Base-by-base conservation (phyloP, 2,329 filamentous ascomycete species). In the Fusarium sp. region DNA sequence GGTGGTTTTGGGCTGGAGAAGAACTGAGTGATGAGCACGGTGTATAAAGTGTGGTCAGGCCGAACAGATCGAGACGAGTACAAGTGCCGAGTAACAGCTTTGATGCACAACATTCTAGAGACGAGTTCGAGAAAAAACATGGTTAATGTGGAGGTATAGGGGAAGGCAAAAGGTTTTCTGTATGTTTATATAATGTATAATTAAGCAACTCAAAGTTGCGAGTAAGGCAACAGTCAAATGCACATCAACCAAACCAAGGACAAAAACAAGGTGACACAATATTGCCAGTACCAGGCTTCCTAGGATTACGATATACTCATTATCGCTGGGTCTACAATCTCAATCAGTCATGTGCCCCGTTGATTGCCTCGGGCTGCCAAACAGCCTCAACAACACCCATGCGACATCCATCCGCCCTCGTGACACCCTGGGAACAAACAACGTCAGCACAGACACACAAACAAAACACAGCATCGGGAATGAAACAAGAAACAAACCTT, bases 331-430 rank as follows among this genome's bases (percentile, higher is more conserved):
- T 52, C 47, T 52, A 52, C 27, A 52, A 20, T n/a, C 27, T 54
- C 50, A 20, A 13, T 54, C 18, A 33, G 50, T 33, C 27, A 54
- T 31, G 50, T 7, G 27, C 50, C 27, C 50, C 50, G 27, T 54
- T 54, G 27, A 54, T 31, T 11, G 71, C 75, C 20, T 78, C 68
- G 13, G 80, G 83, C 58, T 82, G 78, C 86, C 86, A 88, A 20
- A 87, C 82, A 11, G 86, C 86, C 70, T 88, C 86, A 22, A 88
- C 78, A 25, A 88, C 80, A 59, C 85, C 86, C 86, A 88, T 88
- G 52, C 85, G 80, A 71, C 84, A 87, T 4, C 82, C 84, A 18
- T 82, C 76, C 2, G 79, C 79, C 63, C 85, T 83, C 10, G 77
- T 83, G 3, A 86, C 83, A 1, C 86, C 83, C 84, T 85, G 4